phyloP scores from a whole-genome alignment of 2,329 filamentous ascomycete species.

The Plenodomus biglobosus region DNA sequence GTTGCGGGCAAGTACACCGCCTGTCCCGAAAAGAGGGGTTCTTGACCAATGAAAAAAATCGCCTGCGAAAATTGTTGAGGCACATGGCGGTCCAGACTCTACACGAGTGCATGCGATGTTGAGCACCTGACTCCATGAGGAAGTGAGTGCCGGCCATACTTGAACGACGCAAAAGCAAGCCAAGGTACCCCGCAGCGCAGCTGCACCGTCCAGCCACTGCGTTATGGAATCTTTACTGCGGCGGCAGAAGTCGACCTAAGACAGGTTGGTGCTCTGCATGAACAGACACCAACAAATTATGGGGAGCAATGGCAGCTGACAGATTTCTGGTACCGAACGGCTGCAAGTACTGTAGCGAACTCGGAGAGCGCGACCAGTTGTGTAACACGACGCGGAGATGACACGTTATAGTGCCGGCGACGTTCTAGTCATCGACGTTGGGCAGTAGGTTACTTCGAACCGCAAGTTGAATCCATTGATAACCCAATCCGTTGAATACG shows the following conservation, averaged over 20 bases:
- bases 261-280: neutral
- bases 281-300: neutral
- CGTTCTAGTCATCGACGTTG: slow-evolving; percentile 12
- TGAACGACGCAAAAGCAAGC: slow-evolving; percentile 20
- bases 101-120: slow-evolving; percentile 27
- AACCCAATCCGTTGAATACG: slow-evolving; percentile 9
- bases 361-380: slow-evolving; percentile 27
- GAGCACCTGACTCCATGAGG: slow-evolving; percentile 37
- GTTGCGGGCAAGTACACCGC: slow-evolving; percentile 31
- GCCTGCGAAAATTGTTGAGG: slow-evolving; percentile 28
- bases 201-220: slow-evolving; percentile 7
- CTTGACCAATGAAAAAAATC: slow-evolving; percentile 29
- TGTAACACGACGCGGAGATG: slow-evolving; percentile 16
- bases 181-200: slow-evolving; percentile 13
- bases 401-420: slow-evolving; percentile 11
- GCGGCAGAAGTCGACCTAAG: slow-evolving; percentile 3
- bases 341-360: neutral
- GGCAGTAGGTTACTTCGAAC: slow-evolving; percentile 12
- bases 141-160: slow-evolving; percentile 11
- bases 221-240: neutral
- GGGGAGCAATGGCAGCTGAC: slow-evolving; percentile 13
- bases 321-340: neutral
- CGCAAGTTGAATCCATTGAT: slow-evolving; percentile 4
- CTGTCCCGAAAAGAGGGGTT: slow-evolving; percentile 30
- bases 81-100: slow-evolving; percentile 28